Conservation (phyloP, 2,329 filamentous ascomycete genomes). For the Alternaria arbusti region DNA sequence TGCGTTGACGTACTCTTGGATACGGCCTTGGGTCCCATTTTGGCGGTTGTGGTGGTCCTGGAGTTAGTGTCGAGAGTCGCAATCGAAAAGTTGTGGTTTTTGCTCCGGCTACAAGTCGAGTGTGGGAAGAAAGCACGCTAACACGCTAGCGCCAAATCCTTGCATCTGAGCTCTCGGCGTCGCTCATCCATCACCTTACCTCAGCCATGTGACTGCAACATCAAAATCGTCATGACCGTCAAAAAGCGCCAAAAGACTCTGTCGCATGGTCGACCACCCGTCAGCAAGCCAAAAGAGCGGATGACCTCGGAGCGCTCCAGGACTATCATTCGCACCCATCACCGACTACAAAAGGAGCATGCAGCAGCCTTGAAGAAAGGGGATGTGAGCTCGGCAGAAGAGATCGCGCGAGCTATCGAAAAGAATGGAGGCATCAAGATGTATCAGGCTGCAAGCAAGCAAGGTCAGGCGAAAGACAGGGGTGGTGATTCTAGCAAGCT, state of each 20-base stretch:
- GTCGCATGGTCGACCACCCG: conserved; percentile 43
- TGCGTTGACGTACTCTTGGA: conserved; percentile 43
- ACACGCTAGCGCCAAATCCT: conserved; percentile 24
- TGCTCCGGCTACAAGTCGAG: conserved; percentile 8
- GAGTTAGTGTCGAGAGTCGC: conserved; percentile 41
- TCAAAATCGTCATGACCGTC: conserved; percentile 30
- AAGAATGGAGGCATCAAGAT: conserved; percentile 64
- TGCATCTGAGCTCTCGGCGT: conserved; percentile 25
- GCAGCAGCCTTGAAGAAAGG: conserved; percentile 57
- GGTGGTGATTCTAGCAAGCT: conserved; percentile 69
- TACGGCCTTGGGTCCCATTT: conserved; percentile 50
- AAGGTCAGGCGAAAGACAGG: conserved; percentile 65
- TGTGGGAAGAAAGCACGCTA: conserved; percentile 22
- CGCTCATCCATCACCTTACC: neutral
- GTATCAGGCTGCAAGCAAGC: conserved; percentile 68
- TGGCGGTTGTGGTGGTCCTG: conserved; percentile 44
- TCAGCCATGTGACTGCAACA: conserved; percentile 3
- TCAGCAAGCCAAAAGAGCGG: conserved; percentile 34
- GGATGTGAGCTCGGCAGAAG: conserved; percentile 48
- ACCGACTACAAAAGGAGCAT: conserved; percentile 64
- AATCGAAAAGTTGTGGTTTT: conserved; percentile 26
- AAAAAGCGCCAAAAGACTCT: conserved; percentile 44
- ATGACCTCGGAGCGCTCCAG: conserved; percentile 65
- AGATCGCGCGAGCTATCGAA: conserved; percentile 59
- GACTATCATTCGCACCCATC: conserved; percentile 65